phyloP scores from a whole-genome alignment of 2,329 filamentous ascomycete genomes.

The Trichophyton simii region DNA sequence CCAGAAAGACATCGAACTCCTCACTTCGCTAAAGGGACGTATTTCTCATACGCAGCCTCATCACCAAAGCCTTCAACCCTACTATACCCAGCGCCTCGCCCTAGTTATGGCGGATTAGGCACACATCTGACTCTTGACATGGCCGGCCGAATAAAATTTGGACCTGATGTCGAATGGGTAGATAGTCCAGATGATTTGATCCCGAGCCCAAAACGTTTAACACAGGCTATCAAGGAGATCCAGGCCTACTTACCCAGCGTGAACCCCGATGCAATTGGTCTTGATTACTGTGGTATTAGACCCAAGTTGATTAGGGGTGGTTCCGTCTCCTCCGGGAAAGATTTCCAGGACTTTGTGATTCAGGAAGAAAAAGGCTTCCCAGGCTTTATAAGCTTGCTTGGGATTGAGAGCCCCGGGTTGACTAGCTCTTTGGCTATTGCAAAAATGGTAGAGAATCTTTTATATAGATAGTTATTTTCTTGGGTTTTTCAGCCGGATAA shows the following conservation, averaged over 20 bases:
- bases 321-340: conserved; percentile 42
- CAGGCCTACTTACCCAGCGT: conserved; percentile 64
- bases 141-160: conserved; percentile 72
- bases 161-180: conserved; percentile 92
- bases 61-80: conserved; percentile 56
- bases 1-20: conserved; percentile 43
- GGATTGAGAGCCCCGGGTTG: conserved; percentile 85
- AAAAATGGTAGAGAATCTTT: conserved; percentile 13
- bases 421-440: conserved; percentile 61
- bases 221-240: conserved; percentile 61
- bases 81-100: conserved; percentile 75
- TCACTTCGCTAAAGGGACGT: conserved; percentile 87
- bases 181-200: conserved; percentile 55
- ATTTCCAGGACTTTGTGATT: conserved; percentile 77
- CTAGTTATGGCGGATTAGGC: conserved; percentile 75
- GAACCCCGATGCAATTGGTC: conserved; percentile 50
- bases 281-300: conserved; percentile 85
- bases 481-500: not conserved
- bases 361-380: conserved; percentile 60
- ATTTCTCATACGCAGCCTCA: conserved; percentile 68
- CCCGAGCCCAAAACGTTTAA: conserved; percentile 51
- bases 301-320: conserved; percentile 63
- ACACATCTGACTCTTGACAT: conserved; percentile 91
- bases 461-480: conserved; percentile 6
- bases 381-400: conserved; percentile 80